Evolutionary conservation across 2,329 filamentous ascomycete species (phyloP), one percentile per base, ranked within the genome.

Genomic region (Plenodomus lindquistii): DNA sequence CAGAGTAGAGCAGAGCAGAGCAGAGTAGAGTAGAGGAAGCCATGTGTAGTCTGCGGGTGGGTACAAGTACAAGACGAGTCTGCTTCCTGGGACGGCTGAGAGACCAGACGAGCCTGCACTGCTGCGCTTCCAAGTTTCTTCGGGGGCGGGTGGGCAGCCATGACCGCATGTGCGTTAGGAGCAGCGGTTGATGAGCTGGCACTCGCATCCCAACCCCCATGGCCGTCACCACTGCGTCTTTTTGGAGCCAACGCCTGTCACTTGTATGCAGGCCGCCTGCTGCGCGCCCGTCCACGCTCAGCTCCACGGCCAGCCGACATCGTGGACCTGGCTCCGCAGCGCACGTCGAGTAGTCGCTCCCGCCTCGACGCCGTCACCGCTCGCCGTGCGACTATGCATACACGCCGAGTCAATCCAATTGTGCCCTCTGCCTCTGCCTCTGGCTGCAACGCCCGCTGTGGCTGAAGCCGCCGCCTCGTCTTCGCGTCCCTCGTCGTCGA

Each of bases 351-450:
- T 19, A 41, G 16, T 38, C 40, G 34, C 34, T 19, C 19, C 18
- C 18, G 29, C 31, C 41, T 22, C 19, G 13, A 18, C 18, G 13
- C 6, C 39, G 45, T 35, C 46, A 27, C 11, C 34, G 29, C 37
- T 36, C 36, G 34, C 11, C 24, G 34, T 38, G 46, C 46, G 46
- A 44, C 42, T 39, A 48, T 44, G 46, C 42, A 39, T 24, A 19
- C 19, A 31, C 27, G 27, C 15, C 27, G 27, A 31, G 15, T 15
- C 10, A 31, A 15, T 31, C 27, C 27, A 31, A 31, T 31, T 31
- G 27, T 31, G 27, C 11, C 27, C 27, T 7, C 27, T 7, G 9
- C 27, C 27, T 11, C 27, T 31, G 27, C 11, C 27, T 7, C 27
- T 15, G 27, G 27, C 27, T 31, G 27, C 27, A 31, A 31, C 10